Evolutionary conservation across 805 yeast genomes (phyloP), one percentile per base, ranked within the genome.

Genomic region (Teunomyces stri): DNA sequence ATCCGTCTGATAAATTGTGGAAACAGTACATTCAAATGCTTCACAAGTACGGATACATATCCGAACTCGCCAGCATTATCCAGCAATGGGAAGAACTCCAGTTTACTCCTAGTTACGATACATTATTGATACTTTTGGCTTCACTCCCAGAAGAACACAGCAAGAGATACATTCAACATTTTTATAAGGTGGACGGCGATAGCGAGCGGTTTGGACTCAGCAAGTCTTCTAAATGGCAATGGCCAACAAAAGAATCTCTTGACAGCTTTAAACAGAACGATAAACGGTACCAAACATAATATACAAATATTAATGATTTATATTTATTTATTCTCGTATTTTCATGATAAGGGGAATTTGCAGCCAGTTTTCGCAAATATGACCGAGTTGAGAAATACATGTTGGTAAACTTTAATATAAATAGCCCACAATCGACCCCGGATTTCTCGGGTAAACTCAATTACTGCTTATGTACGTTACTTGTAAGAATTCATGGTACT

Each of bases 71-170:
- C 0, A 74, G 67, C 31, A 63, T 84, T 5, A 60, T 83, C 28
- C 67, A 71, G 22, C 75, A 81, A 76, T 78, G 89, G 83, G 81
- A 79, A 33, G 58, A 62, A 2, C 55, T 82, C 6, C 58, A 64
- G 13, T 74, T 69, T 44, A 50, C 47, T 2, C 87, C 87, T 0
- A 53, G 62, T 33, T 64, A 61, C 36, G 57, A 57, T 15, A 66
- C 78, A 0, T 59, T 82, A 16, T 53, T 72, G 13, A 62, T 68
- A 39, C 54, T 81, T 12, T 61, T 81, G 16, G 51, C 50, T 6
- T 59, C 68, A 2, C 49, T 73, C 13, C 78, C 78, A 1, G 43
- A n/a, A 11, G 74, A 69, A 11, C 60, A 64, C 49, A 66, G 72
- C 9, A 59, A 61, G 22, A 51, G 77, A 33, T 70, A 72, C 45